These are phyloP conservation scores for Intubia oerlemansii DNA, from an alignment of 2,329 filamentous ascomycete genomes.

Conservation along the genomic window DNA sequence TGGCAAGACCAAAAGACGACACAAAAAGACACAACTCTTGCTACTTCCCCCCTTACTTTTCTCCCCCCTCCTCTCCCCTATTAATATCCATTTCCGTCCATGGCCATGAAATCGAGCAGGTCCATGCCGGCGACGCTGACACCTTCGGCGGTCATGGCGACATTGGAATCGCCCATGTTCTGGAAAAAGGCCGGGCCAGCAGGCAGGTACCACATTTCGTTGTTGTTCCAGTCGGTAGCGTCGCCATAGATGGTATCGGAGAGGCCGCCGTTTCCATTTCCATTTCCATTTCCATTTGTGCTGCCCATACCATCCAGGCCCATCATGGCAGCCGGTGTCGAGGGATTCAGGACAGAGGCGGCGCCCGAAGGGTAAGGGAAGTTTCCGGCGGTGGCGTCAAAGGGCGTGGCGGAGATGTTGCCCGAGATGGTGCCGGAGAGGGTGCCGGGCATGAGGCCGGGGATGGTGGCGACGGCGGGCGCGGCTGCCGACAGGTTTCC, in stretches of 20 bases:
- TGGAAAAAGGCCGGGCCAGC: slow-evolving; percentile 43
- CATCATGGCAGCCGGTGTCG: slow-evolving; percentile 19
- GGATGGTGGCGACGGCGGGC: neutral
- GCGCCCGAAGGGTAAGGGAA: slow-evolving; percentile 30
- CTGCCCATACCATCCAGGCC: slow-evolving; percentile 15
- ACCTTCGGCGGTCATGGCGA: slow-evolving; percentile 45
- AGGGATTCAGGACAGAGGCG: slow-evolving; percentile 25
- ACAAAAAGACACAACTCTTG: too few species aligned
- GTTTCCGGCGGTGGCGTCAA: slow-evolving; percentile 30
- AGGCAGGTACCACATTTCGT: slow-evolving; percentile 47
- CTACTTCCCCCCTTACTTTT: too few species aligned
- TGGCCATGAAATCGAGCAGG: slow-evolving; percentile 45
- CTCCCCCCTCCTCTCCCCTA: too few species aligned
- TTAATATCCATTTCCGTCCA: too few species aligned
- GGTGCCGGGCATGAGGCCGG: neutral
- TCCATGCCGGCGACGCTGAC: slow-evolving; percentile 46
- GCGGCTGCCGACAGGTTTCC: too few species aligned
- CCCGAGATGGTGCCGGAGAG: too few species aligned
- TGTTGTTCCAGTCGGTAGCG: slow-evolving; percentile 28
- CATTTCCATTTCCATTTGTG: too few species aligned
- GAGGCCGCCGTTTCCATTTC: slow-evolving; percentile 9
- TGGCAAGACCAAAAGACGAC: too few species aligned
- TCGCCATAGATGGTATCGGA: slow-evolving; percentile 23
- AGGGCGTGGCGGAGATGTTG: slow-evolving; percentile 43
- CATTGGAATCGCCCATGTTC: slow-evolving; percentile 36